Evolutionary conservation across 2,329 filamentous ascomycete genomes (phyloP).

Genomic region (Purpureocillium lavendulum): DNA sequence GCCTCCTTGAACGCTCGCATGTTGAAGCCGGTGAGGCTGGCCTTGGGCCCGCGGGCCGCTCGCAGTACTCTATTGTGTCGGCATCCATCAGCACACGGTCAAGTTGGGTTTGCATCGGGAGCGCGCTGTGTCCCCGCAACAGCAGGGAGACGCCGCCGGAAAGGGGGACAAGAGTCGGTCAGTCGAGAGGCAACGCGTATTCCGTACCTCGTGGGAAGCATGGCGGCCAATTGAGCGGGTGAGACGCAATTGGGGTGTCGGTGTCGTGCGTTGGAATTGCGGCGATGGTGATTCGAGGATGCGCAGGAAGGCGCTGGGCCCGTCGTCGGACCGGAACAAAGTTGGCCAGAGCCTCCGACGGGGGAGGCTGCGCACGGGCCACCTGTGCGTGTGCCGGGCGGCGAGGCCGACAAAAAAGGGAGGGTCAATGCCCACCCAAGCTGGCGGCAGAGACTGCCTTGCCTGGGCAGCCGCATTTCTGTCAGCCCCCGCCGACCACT

Average conservation of each 20-base stretch:
- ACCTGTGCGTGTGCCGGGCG: slow-evolving; percentile 5
- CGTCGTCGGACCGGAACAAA: slow-evolving; percentile 14
- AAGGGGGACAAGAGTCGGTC: no score
- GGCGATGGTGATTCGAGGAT: background rate
- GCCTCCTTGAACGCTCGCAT: slow-evolving; percentile 70
- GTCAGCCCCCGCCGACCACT: no score
- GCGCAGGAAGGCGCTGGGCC: slow-evolving; percentile 1
- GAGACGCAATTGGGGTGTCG: background rate
- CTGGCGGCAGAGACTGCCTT: background rate
- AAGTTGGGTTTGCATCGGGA: slow-evolving; percentile 12
- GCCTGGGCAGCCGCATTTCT: background rate
- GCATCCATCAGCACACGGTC: background rate
- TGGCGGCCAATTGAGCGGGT: slow-evolving; percentile 14
- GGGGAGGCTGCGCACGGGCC: slow-evolving; percentile 10
- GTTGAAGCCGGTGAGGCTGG: slow-evolving; percentile 90
- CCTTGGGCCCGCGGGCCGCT: slow-evolving; percentile 45
- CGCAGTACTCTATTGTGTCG: slow-evolving; percentile 33
- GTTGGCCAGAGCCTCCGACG: slow-evolving; percentile 6
- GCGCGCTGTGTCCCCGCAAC: background rate
- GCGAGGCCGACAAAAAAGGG: background rate
- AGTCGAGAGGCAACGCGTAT: no score
- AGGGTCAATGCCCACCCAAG: no score
- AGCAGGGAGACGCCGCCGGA: no score
- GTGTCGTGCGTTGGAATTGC: slow-evolving; percentile 1
- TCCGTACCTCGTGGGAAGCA: slow-evolving; percentile 31